phyloP scores from a whole-genome alignment of 495 filamentous ascomycete genomes.

The Cairneyella variabilis region DNA sequence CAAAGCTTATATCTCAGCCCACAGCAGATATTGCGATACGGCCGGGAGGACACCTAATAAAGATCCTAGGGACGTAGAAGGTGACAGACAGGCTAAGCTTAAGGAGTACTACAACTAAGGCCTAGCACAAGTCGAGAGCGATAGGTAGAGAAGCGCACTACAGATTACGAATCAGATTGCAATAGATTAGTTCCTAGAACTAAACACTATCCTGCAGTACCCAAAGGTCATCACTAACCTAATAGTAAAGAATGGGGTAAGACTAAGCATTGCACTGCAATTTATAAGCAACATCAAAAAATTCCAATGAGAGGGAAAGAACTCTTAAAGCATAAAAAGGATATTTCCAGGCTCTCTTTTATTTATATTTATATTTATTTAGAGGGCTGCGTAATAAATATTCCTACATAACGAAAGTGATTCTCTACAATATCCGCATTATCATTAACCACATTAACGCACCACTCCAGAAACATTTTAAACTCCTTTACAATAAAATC shows the following conservation, averaged over 20 bases:
- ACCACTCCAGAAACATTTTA: too few species aligned
- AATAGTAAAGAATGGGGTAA: slow-evolving; percentile 9
- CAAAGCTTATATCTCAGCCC: slow-evolving; percentile 15
- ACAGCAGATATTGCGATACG: slow-evolving; percentile 8
- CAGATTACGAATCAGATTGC: slow-evolving; percentile 17
- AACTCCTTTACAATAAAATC: neutral
- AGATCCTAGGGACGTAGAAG: slow-evolving; percentile 15
- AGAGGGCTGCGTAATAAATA: too few species aligned
- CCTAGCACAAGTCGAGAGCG: slow-evolving; percentile 20
- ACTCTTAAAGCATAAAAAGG: too few species aligned
- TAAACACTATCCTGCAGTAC: slow-evolving; percentile 16
- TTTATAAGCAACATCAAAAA: slow-evolving; percentile 18
- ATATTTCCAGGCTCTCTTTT: too few species aligned
- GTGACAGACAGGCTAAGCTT: slow-evolving; percentile 19
- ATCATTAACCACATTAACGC: too few species aligned
- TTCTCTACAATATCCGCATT: too few species aligned
- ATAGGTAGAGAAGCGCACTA: slow-evolving; percentile 17
- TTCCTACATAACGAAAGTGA: too few species aligned
- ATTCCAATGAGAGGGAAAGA: too few species aligned
- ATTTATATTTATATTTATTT: too few species aligned
- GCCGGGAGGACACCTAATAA: slow-evolving; percentile 7
- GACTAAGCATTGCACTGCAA: slow-evolving; percentile 12
- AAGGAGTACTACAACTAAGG: slow-evolving; percentile 17
- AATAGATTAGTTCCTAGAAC: slow-evolving; percentile 19
- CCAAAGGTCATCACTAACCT: slow-evolving; percentile 7